Percentiles rank a stretch among this genome's conserved stretches.
phyloP scores from a whole-genome alignment of 1,284 basidiomycete species.

The Cutaneotrichosporon cyanovorans region DNA sequence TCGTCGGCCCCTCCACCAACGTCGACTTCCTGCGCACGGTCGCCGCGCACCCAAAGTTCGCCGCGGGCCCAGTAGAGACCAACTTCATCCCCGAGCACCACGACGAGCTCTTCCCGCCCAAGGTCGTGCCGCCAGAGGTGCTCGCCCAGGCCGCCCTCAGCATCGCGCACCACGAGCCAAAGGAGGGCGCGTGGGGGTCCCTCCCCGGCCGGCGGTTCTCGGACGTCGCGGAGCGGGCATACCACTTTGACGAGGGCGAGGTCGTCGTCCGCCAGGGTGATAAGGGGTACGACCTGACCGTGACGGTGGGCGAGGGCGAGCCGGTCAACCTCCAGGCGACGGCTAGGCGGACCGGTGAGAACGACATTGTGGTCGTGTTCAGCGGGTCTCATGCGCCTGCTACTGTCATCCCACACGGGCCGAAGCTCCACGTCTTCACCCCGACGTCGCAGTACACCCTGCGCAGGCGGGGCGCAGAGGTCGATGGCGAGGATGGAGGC shows the following conservation, averaged over 20 bases:
- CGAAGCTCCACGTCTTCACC: slow-evolving; percentile 38
- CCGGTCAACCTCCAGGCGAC: slow-evolving; percentile 8
- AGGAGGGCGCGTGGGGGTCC: slow-evolving; percentile 53
- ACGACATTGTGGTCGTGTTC: slow-evolving; percentile 30
- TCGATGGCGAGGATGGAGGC: slow-evolving; percentile 16
- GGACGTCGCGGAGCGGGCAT: slow-evolving; percentile 33
- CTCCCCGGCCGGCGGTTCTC: slow-evolving; percentile 66
- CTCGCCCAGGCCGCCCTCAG: slow-evolving; percentile 73
- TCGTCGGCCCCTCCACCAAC: slow-evolving; percentile 86
- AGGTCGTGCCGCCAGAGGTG: slow-evolving; percentile 55
- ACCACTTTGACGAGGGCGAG: slow-evolving; percentile 27
- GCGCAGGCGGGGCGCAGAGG: slow-evolving; percentile 15
- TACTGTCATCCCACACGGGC: slow-evolving; percentile 31
- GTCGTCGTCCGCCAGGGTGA: slow-evolving; percentile 18
- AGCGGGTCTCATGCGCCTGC: slow-evolving; percentile 12
- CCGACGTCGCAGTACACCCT: slow-evolving; percentile 24
- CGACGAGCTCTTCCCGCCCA: slow-evolving; percentile 63
- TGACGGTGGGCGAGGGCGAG: slow-evolving; percentile 4
- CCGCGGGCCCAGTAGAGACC: slow-evolving; percentile 78
- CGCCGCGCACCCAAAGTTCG: slow-evolving; percentile 68
- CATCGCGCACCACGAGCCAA: slow-evolving; percentile 57
- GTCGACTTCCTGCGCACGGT: slow-evolving; percentile 77
- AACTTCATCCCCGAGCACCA: slow-evolving; percentile 74
- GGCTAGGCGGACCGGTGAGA: slow-evolving; percentile 13
- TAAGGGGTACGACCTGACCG: slow-evolving; percentile 18